Conservation (phyloP, 805 yeast genomes). For the Cyberlindnera americana region DNA sequence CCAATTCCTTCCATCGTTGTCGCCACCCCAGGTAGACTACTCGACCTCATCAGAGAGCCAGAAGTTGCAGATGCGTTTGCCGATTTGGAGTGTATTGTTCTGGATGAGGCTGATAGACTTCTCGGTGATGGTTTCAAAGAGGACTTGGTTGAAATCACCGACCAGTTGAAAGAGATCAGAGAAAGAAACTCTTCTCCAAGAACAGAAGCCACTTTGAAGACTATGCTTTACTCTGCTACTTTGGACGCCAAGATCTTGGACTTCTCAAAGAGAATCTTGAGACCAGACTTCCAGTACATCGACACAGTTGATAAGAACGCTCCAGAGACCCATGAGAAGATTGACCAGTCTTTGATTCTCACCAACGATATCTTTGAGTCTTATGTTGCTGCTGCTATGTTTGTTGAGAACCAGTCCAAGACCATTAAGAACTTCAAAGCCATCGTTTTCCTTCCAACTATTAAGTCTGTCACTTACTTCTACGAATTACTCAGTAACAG, state of each 20-base stretch:
- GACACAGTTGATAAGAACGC: conserved; percentile 74
- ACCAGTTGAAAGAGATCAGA: conserved; percentile 38
- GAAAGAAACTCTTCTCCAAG: conserved; percentile 23
- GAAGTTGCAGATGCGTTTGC: conserved; percentile 44
- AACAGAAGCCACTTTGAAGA: conserved; percentile 45
- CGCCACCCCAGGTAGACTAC: conserved; percentile 87
- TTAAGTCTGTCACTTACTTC: conserved; percentile 55
- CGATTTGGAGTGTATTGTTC: conserved; percentile 58
- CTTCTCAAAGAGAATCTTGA: conserved; percentile 60
- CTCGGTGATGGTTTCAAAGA: conserved; percentile 77
- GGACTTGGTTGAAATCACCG: conserved; percentile 57
- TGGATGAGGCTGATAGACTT: conserved; percentile 91
- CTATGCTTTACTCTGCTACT: conserved; percentile 86
- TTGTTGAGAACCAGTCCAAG: conserved; percentile 38
- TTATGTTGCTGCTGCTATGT: conserved; percentile 53
- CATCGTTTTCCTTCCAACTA: conserved; percentile 79
- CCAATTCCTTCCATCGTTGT: conserved; percentile 60
- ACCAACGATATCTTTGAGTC: conserved; percentile 55
- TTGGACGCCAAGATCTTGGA: conserved; percentile 62
- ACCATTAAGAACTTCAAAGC: conserved; percentile 59
- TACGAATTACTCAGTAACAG: conserved; percentile 23
- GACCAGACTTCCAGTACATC: conserved; percentile 53
- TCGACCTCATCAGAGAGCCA: conserved; percentile 52
- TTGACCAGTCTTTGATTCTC: conserved; percentile 60
- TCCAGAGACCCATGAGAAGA: conserved; percentile 75